phyloP scores from a whole-genome alignment of 129 eudicot species.

The Glebionis coronaria region DNA sequence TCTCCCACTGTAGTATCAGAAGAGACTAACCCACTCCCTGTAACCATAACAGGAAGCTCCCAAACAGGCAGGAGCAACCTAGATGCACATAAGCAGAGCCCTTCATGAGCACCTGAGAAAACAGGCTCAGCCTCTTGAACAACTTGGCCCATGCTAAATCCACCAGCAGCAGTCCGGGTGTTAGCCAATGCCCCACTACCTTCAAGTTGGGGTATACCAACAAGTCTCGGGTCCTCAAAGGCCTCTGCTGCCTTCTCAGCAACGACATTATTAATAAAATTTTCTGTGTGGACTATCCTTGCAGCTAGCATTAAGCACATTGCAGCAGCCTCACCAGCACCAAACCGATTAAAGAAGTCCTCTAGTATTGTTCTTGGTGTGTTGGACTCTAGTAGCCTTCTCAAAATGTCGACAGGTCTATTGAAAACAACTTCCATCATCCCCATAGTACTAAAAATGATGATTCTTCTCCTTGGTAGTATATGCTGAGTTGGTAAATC shows the following conservation, averaged over 20 bases:
- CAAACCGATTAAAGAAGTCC: constrained; percentile 92
- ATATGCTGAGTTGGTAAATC: constrained; percentile 91
- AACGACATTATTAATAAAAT: constrained; percentile 64
- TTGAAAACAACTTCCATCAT: constrained; percentile 97
- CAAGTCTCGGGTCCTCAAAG: constrained; percentile 93
- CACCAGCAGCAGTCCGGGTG: constrained; percentile 77
- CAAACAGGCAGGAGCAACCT: constrained; percentile 85
- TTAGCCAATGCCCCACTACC: constrained; percentile 77
- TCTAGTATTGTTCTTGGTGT: constrained; percentile 83
- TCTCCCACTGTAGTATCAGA: constrained; percentile 46
- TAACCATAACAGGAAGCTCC: constrained; percentile 81
- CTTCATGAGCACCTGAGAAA: constrained; percentile 98
- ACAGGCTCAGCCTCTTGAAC: constrained; percentile 97
- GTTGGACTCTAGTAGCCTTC: constrained; percentile 80
- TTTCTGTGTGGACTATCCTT: constrained; percentile 56
- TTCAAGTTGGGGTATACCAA: constrained; percentile 90
- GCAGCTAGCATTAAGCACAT: constrained; percentile 98
- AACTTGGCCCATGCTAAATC: constrained; percentile 99
- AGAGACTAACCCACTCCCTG: constrained; percentile 19
- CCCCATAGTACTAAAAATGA: constrained; percentile 94
- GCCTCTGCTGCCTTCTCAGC: constrained; percentile 99
- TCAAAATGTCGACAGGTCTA: constrained; percentile 82
- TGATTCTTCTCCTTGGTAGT: constrained; percentile 73
- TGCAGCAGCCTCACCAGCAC: constrained; percentile 95
- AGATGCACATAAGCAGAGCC: constrained; percentile 84